These are phyloP conservation scores for Magnolia kwangsiensis DNA, from an alignment of 164 flowering plant species.

Conservation along the genomic window DNA sequence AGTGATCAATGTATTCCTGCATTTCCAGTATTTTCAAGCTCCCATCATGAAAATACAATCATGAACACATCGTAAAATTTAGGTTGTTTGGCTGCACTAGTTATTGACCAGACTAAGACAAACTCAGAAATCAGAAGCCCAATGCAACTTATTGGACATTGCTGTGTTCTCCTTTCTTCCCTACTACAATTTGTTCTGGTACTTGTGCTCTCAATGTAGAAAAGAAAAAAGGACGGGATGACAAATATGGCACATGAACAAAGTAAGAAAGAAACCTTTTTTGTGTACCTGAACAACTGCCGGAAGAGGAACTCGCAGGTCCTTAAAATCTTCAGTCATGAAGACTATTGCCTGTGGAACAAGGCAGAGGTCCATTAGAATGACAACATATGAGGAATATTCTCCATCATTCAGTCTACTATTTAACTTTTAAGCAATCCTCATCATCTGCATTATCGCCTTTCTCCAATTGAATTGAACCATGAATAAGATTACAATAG, in stretches of 20 bases:
- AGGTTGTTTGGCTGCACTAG: no score
- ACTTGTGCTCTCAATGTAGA: no score
- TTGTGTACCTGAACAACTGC: slow-evolving; percentile 79
- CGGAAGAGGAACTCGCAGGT: slow-evolving; percentile 80
- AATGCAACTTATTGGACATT: no score
- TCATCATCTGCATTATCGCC: neutral
- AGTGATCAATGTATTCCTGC: slow-evolving; percentile 95
- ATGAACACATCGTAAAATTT: neutral
- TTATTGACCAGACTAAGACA: no score
- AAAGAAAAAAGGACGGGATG: no score
- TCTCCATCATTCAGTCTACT: neutral
- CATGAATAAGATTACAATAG: no score
- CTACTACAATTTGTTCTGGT: no score
- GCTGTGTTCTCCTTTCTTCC: no score
- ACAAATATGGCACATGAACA: no score
- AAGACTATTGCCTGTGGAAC: slow-evolving; percentile 73
- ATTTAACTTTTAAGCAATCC: neutral
- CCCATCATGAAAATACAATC: neutral
- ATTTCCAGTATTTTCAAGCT: slow-evolving; percentile 16
- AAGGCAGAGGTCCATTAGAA: neutral
- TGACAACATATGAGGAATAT: neutral
- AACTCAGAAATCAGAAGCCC: no score
- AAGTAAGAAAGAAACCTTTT: neutral
- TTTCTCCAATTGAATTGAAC: no score
- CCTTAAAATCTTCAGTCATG: slow-evolving; percentile 56